Evolutionary conservation across 805 yeast genomes (phyloP), one percentile per base, ranked within the genome.

Genomic region (Middelhovenomyces tepae): DNA sequence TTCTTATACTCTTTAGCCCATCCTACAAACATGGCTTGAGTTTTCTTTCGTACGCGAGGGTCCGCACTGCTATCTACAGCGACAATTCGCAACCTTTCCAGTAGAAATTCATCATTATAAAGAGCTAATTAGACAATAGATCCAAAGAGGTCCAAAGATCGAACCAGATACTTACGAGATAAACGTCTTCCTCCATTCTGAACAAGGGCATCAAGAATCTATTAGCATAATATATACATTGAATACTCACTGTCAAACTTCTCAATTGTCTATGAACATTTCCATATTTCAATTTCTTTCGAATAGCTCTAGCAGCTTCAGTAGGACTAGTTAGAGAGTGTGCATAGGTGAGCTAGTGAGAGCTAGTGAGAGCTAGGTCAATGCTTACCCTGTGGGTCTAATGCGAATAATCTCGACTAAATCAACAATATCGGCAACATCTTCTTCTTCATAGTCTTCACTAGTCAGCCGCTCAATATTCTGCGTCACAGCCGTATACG

Each of bases 211-310:
- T 80, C 82, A 24, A 77, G 55, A 8, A 79, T 36, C 31, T 53
- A 11, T 26, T 9, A 9, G 5, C 7, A n/a, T 11, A 9, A 21
- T 21, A 9, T 9, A n/a, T 21, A 21, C 9, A n/a, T 21, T 21
- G 23, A 21, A 21, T 16, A 54, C 47, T 38, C 51, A 38, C 51
- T 67, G 49, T 78, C 59, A 86, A 54, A 0, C 94, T 81, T 28
- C 82, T 71, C 34, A 69, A 46, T 53, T 83, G 94, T 43, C 78
- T 79, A 13, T 61, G 57, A 4, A 57, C 51, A 2, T 65, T 50
- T n/a, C 96, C 97, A 51, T 89, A 81, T 59, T 93, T 91, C 51
- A 91, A 60, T 48, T 77, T 75, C 64, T 91, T 91, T 32, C 98
- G 69, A 15, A 91, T 60, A 1, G 95, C 93, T 27, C 97, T 66